These are phyloP conservation scores for Aspergillus bombycis DNA, from an alignment of 2,329 filamentous ascomycete genomes.

Conservation along the genomic window DNA sequence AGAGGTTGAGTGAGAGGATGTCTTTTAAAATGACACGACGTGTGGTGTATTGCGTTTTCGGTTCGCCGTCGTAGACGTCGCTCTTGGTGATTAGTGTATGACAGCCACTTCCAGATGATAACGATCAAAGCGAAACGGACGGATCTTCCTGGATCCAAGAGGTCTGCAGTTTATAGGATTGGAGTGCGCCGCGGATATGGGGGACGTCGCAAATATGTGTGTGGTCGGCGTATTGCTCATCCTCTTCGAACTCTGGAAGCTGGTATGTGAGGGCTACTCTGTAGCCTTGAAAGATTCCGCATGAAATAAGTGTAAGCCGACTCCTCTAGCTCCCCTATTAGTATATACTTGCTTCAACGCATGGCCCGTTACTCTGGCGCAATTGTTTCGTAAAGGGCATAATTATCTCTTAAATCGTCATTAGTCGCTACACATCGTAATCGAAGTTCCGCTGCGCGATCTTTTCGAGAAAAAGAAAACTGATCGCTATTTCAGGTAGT, in stretches of 20 bases:
- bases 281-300: not conserved
- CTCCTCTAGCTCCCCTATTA: slow-evolving; percentile 8
- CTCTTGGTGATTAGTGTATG: not conserved
- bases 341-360: slow-evolving; percentile 1
- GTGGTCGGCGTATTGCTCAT: not conserved
- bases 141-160: not conserved
- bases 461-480: not conserved
- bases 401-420: not conserved
- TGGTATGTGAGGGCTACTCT: not conserved
- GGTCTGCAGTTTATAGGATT: not conserved
- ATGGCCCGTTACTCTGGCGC: slow-evolving; percentile 5
- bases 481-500: not conserved
- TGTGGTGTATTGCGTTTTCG: not conserved
- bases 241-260: not conserved
- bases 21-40: not conserved
- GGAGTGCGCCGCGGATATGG: not conserved
- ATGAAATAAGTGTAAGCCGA: not conserved
- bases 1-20: not conserved
- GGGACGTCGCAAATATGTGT: not conserved
- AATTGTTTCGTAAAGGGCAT: slow-evolving; percentile 9
- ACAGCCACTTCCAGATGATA: not conserved
- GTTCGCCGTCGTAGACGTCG: not conserved
- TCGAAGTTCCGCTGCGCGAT: not conserved
- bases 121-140: not conserved
- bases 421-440: not conserved